Evolutionary conservation across 78 protist genomes (phyloP), one percentile per base, ranked within the genome.

Genomic region (Dictyostelium purpureum): DNA sequence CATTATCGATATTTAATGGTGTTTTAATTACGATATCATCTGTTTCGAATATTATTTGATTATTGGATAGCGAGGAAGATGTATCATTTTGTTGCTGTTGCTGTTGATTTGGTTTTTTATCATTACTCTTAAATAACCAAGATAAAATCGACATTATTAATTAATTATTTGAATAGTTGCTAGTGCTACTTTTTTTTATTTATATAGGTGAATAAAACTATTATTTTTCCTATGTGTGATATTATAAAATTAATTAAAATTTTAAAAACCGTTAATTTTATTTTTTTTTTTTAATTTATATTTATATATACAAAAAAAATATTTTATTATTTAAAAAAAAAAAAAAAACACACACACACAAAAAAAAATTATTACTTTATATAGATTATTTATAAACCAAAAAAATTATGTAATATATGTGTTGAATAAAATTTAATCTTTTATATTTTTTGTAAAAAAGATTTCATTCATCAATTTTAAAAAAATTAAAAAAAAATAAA

Each of bases 221-320:
- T 73, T 42, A 73, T 70, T 12, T 78, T 78, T 66, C 61, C 87
- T 18, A 35, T 78, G 87, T 78, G 40, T 49, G 87, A 43, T 59
- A 2, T 42, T 74, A 51, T 74, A 57, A 35, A 78, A 59, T 42
- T 56, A 61, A 42, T 26, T 61, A 24, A n/a, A 70, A 56, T 21
- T 42, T 43, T 21, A 42, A 3, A 78, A n/a, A n/a, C n/a, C n/a
- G n/a, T n/a, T 79, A 14, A 21, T 63, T 49, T 65, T 38, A 45
- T 63, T 79, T 9, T 56, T 56, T 45, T 26, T 51, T 61, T 67
- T 67, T 63, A 52, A 59, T 38, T 57, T 43, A 12, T 28, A 42
- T 26, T 78, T 42, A 7, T 26, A 6, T 57, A 57, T 6, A 4
- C 7, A 4, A 11, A 11, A 61, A 61, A 61, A 31, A 33, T 4